Conservation (phyloP, 768 basidiomycete species). For the Agaricus subrufescens region DNA sequence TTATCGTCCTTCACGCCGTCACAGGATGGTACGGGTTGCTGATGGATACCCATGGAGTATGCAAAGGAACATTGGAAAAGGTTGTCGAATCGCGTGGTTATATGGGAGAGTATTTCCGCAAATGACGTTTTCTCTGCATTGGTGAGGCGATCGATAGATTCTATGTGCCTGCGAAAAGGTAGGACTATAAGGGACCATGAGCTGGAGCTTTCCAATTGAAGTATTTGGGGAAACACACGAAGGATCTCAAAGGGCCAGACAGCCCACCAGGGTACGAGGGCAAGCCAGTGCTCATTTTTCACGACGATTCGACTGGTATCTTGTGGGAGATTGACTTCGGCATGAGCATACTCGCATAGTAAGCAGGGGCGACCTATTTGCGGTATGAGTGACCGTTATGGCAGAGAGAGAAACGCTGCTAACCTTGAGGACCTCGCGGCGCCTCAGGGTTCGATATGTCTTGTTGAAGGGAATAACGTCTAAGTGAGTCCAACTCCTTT, state of each 20-base stretch:
- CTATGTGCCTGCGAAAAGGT: conserved; percentile 74
- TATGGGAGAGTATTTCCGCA: conserved; percentile 58
- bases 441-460: conserved; percentile 34
- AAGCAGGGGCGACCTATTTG: conserved; percentile 56
- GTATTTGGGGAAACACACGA: conserved; percentile 32
- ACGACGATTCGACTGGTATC: conserved; percentile 55
- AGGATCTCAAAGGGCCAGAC: conserved; percentile 89
- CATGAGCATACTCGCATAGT: conserved; percentile 74
- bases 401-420: neutral
- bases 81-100: conserved; percentile 72
- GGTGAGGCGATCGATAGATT: conserved; percentile 59
- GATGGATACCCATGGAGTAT: conserved; percentile 94
- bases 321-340: conserved; percentile 45
- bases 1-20: conserved; percentile 34
- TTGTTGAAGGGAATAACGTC: conserved; percentile 36
- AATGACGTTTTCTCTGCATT: conserved; percentile 57
- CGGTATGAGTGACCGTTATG: neutral
- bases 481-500: conserved; percentile 58
- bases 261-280: conserved; percentile 93
- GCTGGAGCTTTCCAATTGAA: neutral
- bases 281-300: conserved; percentile 73
- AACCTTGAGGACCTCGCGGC: conserved; percentile 50
- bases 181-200: conserved; percentile 43
- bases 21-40: conserved; percentile 56
- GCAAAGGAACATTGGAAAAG: conserved; percentile 85